Conservation (phyloP, 1,284 basidiomycete species). For the Lentinula novae-zelandiae region DNA sequence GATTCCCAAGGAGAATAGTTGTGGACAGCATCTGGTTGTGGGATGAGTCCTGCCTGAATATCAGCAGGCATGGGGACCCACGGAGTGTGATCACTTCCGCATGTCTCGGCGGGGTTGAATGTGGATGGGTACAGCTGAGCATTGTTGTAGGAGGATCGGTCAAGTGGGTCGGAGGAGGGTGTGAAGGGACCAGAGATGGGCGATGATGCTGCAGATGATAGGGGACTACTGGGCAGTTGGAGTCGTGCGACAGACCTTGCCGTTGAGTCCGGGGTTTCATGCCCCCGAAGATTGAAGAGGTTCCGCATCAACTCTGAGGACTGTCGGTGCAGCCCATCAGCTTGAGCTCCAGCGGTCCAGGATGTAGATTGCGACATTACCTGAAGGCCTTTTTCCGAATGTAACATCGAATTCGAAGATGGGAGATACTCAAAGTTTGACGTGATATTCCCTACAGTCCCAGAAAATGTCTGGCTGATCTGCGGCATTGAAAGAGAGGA, state of each 20-base stretch:
- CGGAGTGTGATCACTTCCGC: not conserved
- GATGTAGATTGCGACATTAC: not conserved
- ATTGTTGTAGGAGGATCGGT: conserved; percentile 1
- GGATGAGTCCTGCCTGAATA: conserved; percentile 27
- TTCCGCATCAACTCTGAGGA: conserved; percentile 41
- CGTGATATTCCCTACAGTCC: conserved; percentile 39
- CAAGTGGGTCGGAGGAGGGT: conserved; percentile 22
- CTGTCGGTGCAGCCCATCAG: conserved; percentile 22
- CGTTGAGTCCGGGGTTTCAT: not conserved
- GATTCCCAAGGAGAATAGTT: conserved; percentile 29
- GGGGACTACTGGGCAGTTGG: conserved; percentile 12
- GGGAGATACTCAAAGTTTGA: conserved; percentile 46
- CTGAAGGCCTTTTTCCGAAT: not conserved
- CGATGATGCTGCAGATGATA: conserved; percentile 30
- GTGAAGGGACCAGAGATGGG: conserved; percentile 33
- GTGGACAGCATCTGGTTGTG: not conserved
- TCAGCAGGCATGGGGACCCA: not conserved
- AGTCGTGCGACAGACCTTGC: not conserved
- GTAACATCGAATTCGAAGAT: conserved; percentile 5
- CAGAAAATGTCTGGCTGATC: conserved; percentile 50
- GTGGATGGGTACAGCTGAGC: not conserved
- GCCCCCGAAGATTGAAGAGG: conserved; percentile 35
- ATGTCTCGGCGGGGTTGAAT: not conserved
- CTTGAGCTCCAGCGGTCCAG: not conserved
- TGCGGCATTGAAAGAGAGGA: conserved; percentile 52